Conservation (phyloP, 805 yeast genomes). For the Pichia thaimueangensis region DNA sequence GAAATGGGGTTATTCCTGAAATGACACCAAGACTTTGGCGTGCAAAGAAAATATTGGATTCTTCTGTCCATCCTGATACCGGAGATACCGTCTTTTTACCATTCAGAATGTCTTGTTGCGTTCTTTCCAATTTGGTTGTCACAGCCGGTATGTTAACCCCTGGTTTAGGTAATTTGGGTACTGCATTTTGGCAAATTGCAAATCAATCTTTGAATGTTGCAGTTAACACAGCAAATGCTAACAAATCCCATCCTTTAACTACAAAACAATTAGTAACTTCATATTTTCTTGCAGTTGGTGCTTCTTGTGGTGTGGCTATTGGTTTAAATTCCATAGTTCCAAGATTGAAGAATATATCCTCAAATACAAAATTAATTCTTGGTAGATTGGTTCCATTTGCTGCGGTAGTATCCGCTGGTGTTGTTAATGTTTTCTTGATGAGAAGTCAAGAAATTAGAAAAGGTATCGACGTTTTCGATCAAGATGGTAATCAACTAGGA, state of each 20-base stretch:
- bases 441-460: conserved; percentile 87
- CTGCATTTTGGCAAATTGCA: conserved; percentile 96
- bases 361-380: conserved; percentile 62
- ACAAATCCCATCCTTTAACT: conserved; percentile 87
- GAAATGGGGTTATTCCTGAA: conserved; percentile 53
- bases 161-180: conserved; percentile 80
- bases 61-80: conserved; percentile 94
- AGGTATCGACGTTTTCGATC: conserved; percentile 69
- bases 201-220: conserved; percentile 97
- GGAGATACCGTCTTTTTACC: conserved; percentile 91
- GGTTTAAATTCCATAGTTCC: conserved; percentile 94
- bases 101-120: conserved; percentile 96
- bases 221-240: conserved; percentile 91
- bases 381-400: conserved; percentile 95
- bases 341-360: conserved; percentile 59
- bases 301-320: conserved; percentile 91
- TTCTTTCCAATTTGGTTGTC: conserved; percentile 85
- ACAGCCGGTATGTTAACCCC: conserved; percentile 99
- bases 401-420: conserved; percentile 96
- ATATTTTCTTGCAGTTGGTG: conserved; percentile 83
- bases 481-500: conserved; percentile 60
- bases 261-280: conserved; percentile 71
- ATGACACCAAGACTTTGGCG: conserved; percentile 85
- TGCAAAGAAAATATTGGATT: conserved; percentile 81
- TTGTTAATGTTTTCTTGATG: conserved; percentile 94